A percentile compares a stretch with the other conserved stretches of the same genome.
phyloP scores from a whole-genome alignment of 1,284 basidiomycete genomes.

The Cerrena zonata region DNA sequence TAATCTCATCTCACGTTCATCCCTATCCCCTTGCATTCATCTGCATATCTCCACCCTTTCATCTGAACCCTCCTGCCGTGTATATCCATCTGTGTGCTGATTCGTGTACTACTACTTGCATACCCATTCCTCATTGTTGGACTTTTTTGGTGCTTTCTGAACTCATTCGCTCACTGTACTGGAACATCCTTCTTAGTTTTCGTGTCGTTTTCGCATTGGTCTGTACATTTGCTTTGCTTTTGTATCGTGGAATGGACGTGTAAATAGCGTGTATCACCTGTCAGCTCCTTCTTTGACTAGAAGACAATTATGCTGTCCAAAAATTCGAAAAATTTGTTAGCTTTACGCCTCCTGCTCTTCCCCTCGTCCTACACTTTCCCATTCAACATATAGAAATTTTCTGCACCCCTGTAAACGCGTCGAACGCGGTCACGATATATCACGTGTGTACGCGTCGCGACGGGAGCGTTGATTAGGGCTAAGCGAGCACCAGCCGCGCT shows the following conservation, averaged over 20 bases:
- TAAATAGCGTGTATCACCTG: background rate
- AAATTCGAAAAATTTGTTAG: no score
- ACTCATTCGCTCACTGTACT: background rate
- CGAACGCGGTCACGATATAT: constrained; percentile 2
- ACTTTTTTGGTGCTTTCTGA: background rate
- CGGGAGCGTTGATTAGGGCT: constrained; percentile 16
- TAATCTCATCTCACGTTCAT: background rate
- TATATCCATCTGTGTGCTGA: background rate
- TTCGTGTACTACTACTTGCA: background rate
- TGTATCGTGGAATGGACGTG: background rate
- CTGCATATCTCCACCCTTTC: no score
- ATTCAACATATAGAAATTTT: no score
- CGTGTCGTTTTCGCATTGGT: no score
- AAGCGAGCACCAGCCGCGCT: constrained; percentile 11
- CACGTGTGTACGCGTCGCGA: constrained; percentile 35
- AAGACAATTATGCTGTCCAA: background rate
- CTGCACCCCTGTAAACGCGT: background rate
- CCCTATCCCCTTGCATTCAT: background rate
- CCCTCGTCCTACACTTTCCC: no score
- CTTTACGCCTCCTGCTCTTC: no score
- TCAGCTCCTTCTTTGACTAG: background rate
- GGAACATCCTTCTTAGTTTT: background rate
- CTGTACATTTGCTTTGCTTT: background rate
- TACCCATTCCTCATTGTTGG: background rate
- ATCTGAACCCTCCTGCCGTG: background rate